Evolutionary conservation across 2,329 filamentous ascomycete species (phyloP).

Genomic region (Sporothrix dimorphospora): DNA sequence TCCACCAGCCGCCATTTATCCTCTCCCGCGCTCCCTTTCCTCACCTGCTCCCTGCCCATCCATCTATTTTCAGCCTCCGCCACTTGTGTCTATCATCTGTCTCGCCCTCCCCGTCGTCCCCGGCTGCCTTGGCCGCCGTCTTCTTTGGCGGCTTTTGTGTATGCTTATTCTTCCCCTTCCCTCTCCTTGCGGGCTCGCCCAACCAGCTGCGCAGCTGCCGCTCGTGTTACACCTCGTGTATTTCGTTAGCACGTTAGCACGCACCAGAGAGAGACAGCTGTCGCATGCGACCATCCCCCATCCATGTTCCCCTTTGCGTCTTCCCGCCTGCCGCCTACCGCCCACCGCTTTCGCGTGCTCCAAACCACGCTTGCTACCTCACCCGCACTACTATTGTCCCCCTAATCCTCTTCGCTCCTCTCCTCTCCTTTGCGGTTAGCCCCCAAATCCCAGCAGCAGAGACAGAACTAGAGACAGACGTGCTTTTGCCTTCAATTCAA

Average conservation of each 20-base stretch:
- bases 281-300: constrained; percentile 12
- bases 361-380: constrained; percentile 4
- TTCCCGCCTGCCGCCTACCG: constrained; percentile 5
- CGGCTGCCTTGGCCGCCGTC: not conserved
- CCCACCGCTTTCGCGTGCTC: constrained; percentile 10
- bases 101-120: not conserved
- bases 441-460: not conserved
- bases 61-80: constrained; percentile 11
- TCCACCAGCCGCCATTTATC: constrained; percentile 16
- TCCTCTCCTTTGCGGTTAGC: not conserved
- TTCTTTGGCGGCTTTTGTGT: not conserved
- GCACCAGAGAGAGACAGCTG: constrained; percentile 20
- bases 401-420: not conserved
- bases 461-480: not conserved
- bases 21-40: constrained; percentile 2
- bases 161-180: not conserved
- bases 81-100: not conserved
- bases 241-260: not conserved
- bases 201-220: not conserved
- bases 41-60: not conserved
- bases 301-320: constrained; percentile 9
- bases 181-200: not conserved
- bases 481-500: not conserved
- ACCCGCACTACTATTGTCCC: not conserved
- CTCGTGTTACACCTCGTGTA: constrained; percentile 22